Evolutionary conservation across 768 basidiomycete genomes (phyloP), one percentile per base, ranked within the genome.

Genomic region (Cyathus striatus): DNA sequence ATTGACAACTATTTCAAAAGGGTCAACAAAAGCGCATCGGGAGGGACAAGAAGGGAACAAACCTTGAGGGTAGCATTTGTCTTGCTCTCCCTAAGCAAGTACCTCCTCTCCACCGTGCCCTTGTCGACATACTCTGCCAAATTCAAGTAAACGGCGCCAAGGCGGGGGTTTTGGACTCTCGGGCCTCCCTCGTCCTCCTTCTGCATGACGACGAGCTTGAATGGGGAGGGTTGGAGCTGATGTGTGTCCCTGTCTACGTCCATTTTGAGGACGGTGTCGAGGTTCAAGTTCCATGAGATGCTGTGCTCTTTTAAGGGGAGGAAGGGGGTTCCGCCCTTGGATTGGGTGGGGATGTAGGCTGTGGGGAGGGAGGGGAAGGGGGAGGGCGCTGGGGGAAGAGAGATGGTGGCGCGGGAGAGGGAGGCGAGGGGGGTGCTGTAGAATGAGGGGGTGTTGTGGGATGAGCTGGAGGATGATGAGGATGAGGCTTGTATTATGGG

Each of bases 51-150:
- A 20, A 27, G 37, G n/a, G n/a, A 9, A 51, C 63, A 10, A 34
- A 85, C 83, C 70, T 84, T 84, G 38, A 90, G 67, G 5, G 81
- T 84, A 1, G 88, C 86, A 50, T 90, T 90, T 27, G 80, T 86
- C 62, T 85, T 87, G 51, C 83, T 86, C 51, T 86, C 76, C 38
- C 77, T 68, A 4, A 89, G 62, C 5, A 88, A 68, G 59, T 87
- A 86, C 5, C 78, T 69, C 14, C 88, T 70, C 7, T 78, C 78
- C 20, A 87, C 72, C 22, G 59, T 56, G 6, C 76, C 73, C 25
- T 81, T 76, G 37, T 73, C 70, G 12, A 79, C 82, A 51, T 88
- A 90, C 54, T 89, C 82, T 0, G 88, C 81, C 1, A 90, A 69
- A 54, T 90, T 83, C 44, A 90, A 69, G 50, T 76, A 70, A 5